Base-by-base conservation (phyloP, 371 early-diverging fungal species). In the Mucor indicus region DNA sequence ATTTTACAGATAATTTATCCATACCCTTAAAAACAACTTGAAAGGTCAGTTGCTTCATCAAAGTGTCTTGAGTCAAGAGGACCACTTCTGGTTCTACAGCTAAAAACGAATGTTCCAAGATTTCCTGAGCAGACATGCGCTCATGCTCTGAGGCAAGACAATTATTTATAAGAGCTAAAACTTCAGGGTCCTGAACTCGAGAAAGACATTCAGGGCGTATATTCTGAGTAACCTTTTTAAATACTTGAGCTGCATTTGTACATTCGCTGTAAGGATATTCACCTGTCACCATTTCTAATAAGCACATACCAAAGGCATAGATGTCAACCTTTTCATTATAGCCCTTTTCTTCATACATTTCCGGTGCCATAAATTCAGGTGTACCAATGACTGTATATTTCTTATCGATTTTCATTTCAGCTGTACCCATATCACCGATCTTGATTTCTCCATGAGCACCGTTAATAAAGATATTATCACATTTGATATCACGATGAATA, bases 401-500 rank as follows among this genome's bases (percentile, higher is more conserved):
- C 44, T 87, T 86, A 48, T 81, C 78, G 33, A 74, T 45, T 44
- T 77, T 83, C 80, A 87, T 84, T 41, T 72, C 67, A 17, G 73
- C 73, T 19, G 73, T 68, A 11, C 95, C 95, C 53, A 95, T 77
- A 64, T 95, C 95, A 15, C 95, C 95, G 57, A 93, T 91, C 67
- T 93, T 95, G 40, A 90, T 87, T 58, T 90, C 86, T 29, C 93
- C 93, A 60, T 89, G 85, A 48, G 88, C 84, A 31, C 91, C 90
- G 61, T 92, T 92, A 53, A 95, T 89, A 61, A 95, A 95, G 44
- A 95, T 89, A 53, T 95, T 95, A 53, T 77, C 84, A 60, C 79
- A 88, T 59, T 85, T 90, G 64, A 92, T 83, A 46, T 92, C 90
- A 53, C 92, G 76, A 53, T 95, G 95, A 52, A 95, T 93, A 45